Percentiles rank a stretch among this genome's conserved stretches.
These are phyloP conservation scores for Saussurea involucrata DNA, from an alignment of 129 eudicot genomes.

Conservation along the genomic window DNA sequence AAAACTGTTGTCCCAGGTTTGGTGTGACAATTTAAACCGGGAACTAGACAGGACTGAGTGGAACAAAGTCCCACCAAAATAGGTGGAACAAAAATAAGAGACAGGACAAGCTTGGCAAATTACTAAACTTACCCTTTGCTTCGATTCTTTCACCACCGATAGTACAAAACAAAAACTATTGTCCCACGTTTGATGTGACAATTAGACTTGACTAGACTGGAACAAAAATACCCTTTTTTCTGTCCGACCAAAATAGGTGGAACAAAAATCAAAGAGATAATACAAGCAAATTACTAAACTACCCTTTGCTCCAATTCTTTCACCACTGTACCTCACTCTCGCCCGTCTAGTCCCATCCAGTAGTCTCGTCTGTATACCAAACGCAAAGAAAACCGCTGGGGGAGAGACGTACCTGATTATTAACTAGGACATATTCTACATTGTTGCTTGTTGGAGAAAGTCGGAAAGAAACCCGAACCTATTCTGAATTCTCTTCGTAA, in stretches of 20 bases:
- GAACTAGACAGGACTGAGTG: too few species aligned
- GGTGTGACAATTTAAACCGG: too few species aligned
- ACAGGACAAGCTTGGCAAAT: neutral
- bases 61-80: too few species aligned
- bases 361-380: too few species aligned
- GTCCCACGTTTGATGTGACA: too few species aligned
- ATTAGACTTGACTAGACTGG: too few species aligned
- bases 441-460: conserved; percentile 7
- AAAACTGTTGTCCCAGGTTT: too few species aligned
- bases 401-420: conserved; percentile 15
- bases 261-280: neutral
- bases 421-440: conserved; percentile 17
- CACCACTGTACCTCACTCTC: neutral
- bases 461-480: conserved; percentile 30
- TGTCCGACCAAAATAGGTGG: neutral
- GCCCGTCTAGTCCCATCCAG: neutral
- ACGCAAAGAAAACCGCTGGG: neutral
- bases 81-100: neutral
- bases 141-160: neutral
- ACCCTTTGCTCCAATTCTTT: neutral
- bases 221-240: too few species aligned
- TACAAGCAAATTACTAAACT: neutral
- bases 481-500: conserved; percentile 69
- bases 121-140: neutral
- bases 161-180: too few species aligned